phyloP scores from a whole-genome alignment of 1,284 basidiomycete species.

The Microbotryum intermedium region DNA sequence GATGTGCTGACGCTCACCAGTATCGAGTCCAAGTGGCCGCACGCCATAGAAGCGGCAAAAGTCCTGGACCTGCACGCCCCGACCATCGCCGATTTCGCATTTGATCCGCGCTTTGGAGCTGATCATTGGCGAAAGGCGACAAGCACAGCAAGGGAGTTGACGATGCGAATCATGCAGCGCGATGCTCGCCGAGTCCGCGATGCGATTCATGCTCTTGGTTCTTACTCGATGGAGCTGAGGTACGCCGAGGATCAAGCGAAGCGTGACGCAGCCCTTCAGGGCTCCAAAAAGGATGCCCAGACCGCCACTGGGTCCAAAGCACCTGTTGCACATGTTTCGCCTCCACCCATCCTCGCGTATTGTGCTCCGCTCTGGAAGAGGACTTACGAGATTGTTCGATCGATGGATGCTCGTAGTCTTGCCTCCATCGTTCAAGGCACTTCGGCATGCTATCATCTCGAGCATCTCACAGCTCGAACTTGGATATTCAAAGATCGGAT shows the following conservation, averaged over 20 bases:
- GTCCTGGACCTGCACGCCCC: constrained; percentile 26
- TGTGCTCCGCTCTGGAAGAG: constrained; percentile 54
- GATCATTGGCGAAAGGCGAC: constrained; percentile 16
- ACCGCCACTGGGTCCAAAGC: not conserved
- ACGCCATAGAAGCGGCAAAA: constrained; percentile 17
- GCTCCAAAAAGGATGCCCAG: not conserved
- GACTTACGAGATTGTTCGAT: constrained; percentile 53
- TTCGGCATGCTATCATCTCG: constrained; percentile 56
- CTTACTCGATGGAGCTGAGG: constrained; percentile 3
- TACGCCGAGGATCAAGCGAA: constrained; percentile 1
- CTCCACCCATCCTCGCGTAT: not conserved
- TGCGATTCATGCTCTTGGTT: constrained; percentile 13
- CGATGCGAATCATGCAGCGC: constrained; percentile 7
- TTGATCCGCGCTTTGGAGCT: constrained; percentile 1
- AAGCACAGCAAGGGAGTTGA: constrained; percentile 7
- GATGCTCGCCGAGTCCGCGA: constrained; percentile 18
- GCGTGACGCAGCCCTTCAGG: too few relatives aligned
- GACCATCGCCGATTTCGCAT: constrained; percentile 20
- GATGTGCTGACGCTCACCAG: not conserved
- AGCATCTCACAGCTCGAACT: constrained; percentile 48
- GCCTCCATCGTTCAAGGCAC: constrained; percentile 52
- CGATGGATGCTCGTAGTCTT: constrained; percentile 52
- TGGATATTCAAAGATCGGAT: constrained; percentile 38
- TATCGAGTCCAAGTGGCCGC: constrained; percentile 12
- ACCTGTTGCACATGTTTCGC: not conserved